A percentile compares a stretch with the other conserved stretches of the same genome.
phyloP scores from a whole-genome alignment of 345 rosid species.

The Ceriops tagal region DNA sequence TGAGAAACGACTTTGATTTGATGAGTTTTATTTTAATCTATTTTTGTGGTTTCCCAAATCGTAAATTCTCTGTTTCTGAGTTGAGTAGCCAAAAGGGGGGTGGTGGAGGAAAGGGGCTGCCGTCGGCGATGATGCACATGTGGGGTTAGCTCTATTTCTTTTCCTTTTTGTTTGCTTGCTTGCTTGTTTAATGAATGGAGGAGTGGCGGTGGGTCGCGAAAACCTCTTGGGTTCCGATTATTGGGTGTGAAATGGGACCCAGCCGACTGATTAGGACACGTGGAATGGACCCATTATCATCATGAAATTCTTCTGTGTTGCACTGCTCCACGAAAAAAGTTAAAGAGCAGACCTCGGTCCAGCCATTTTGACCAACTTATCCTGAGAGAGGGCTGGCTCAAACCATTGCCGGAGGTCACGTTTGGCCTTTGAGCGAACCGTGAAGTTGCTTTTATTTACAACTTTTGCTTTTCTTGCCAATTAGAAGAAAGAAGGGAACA shows the following conservation, averaged over 20 bases:
- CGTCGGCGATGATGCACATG: constrained; percentile 3
- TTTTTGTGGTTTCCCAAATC: no score
- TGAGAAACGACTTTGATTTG: no score
- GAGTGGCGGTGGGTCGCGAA: not conserved
- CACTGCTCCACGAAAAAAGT: not conserved
- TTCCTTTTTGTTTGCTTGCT: no score
- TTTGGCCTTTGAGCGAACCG: not conserved
- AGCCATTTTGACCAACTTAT: not conserved
- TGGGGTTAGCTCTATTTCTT: not conserved
- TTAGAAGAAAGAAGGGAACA: constrained; percentile 8
- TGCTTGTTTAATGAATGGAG: not conserved
- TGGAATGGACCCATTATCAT: not conserved
- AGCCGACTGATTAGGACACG: not conserved
- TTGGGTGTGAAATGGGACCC: not conserved
- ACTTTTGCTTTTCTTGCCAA: not conserved
- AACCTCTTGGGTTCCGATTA: not conserved
- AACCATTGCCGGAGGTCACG: not conserved
- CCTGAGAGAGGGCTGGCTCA: not conserved
- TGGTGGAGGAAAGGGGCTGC: not conserved
- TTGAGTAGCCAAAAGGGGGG: no score
- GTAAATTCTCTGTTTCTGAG: no score
- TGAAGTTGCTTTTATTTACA: not conserved
- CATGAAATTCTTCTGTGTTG: not conserved
- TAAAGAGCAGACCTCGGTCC: not conserved
- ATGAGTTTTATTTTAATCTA: no score